phyloP scores from a whole-genome alignment of 441 rosid genomes.

The Erodium texanum region DNA sequence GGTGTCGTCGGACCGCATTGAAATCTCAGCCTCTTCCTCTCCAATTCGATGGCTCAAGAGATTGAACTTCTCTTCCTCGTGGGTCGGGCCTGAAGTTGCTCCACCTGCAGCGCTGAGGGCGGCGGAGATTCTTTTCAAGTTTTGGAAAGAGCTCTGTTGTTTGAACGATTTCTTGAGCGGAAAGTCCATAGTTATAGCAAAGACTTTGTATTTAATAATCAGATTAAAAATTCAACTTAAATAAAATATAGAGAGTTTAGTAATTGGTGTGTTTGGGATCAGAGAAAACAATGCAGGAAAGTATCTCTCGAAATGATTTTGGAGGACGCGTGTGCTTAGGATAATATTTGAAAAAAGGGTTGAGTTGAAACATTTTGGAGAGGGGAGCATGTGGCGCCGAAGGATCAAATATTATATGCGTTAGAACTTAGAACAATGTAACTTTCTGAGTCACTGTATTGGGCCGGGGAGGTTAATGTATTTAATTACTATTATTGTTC shows the following conservation, averaged over 20 bases:
- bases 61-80: slow-evolving; percentile 15
- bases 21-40: background rate
- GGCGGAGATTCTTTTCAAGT: background rate
- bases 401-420: background rate
- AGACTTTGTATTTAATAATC: no score
- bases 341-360: background rate
- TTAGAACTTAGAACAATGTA: background rate
- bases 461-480: background rate
- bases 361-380: background rate
- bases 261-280: background rate
- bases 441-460: background rate
- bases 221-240: no score
- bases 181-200: no score
- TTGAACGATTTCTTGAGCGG: background rate
- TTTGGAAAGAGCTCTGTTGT: background rate
- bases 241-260: no score
- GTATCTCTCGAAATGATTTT: background rate
- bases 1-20: slow-evolving; percentile 10
- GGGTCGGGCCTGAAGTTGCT: background rate
- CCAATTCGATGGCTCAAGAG: slow-evolving; percentile 13
- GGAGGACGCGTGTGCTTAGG: background rate
- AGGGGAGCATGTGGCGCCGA: background rate
- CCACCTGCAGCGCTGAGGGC: background rate
- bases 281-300: background rate
- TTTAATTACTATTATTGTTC: no score